These are phyloP conservation scores for Colletotrichum simmondsii DNA, from an alignment of 2,329 filamentous ascomycete species.

Conservation along the genomic window DNA sequence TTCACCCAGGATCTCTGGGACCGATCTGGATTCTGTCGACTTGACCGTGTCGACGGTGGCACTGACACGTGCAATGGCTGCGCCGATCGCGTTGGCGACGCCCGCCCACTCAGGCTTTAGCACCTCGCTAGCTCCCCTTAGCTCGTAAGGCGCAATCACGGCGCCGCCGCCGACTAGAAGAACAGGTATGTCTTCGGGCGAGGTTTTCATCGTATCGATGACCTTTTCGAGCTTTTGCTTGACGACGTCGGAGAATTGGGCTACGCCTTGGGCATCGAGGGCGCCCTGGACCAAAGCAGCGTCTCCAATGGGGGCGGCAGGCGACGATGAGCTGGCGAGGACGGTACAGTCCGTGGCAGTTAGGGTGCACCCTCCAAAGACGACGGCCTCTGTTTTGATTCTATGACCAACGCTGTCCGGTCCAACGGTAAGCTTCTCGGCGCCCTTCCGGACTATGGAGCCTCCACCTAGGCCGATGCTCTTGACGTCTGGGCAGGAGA, in stretches of 20 bases:
- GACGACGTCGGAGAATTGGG: conserved; percentile 51
- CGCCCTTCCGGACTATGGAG: conserved; percentile 59
- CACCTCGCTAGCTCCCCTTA: conserved; percentile 66
- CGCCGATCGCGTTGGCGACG: conserved; percentile 73
- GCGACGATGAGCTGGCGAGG: conserved; percentile 38
- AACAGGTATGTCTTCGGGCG: conserved; percentile 67
- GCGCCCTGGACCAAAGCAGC: conserved; percentile 45
- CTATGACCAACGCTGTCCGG: conserved; percentile 72
- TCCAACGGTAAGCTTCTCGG: conserved; percentile 57
- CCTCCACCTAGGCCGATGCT: conserved; percentile 70
- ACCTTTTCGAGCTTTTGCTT: conserved; percentile 64
- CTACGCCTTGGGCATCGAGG: conserved; percentile 46
- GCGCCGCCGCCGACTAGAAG: conserved; percentile 73
- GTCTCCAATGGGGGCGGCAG: conserved; percentile 53
- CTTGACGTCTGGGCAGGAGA: conserved; percentile 66
- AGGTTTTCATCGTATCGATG: conserved; percentile 72
- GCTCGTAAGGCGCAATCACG: conserved; percentile 63
- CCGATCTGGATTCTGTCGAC: conserved; percentile 55
- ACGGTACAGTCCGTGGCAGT: conserved; percentile 69
- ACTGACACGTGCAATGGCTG: conserved; percentile 69
- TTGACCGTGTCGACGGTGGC: conserved; percentile 62
- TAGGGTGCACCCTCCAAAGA: conserved; percentile 66
- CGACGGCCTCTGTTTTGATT: conserved; percentile 61
- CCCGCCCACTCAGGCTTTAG: conserved; percentile 66
- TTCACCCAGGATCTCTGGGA: conserved; percentile 49